Percentiles rank a stretch among this genome's conserved stretches.
phyloP scores from a whole-genome alignment of 495 filamentous ascomycete species.

The Staphylotrichum tortipilum region DNA sequence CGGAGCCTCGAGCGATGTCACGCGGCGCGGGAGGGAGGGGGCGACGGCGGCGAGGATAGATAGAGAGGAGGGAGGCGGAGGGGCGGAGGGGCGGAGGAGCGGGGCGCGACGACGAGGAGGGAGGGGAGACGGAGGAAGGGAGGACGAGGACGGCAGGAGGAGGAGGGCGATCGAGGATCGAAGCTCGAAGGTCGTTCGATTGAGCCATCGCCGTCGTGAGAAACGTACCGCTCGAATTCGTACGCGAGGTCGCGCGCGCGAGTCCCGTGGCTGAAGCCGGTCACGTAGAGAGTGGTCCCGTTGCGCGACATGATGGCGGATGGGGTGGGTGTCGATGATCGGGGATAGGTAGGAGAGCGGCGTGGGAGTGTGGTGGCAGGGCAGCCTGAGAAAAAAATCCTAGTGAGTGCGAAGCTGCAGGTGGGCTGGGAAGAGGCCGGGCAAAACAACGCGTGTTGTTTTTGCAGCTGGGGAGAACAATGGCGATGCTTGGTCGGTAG shows the following conservation, averaged over 20 bases:
- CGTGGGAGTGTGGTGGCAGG: too few relatives aligned
- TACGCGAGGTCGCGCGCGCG: constrained; percentile 99
- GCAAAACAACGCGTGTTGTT: neutral
- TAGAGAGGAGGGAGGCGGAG: constrained; percentile 20
- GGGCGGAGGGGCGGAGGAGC: too few relatives aligned
- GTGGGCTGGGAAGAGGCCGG: neutral
- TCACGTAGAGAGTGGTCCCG: constrained; percentile 91
- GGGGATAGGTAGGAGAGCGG: too few relatives aligned
- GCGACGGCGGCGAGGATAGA: constrained; percentile 21
- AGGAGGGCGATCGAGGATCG: constrained; percentile 29
- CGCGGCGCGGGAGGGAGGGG: constrained; percentile 14
- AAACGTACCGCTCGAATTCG: constrained; percentile 92
- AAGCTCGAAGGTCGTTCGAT: constrained; percentile 37
- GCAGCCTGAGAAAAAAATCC: constrained; percentile 12
- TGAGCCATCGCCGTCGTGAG: constrained; percentile 35
- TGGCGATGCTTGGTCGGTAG: constrained; percentile 1
- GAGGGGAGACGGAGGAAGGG: constrained; percentile 28
- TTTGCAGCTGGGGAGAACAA: neutral
- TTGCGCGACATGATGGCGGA: constrained; percentile 73
- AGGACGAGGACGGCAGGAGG: constrained; percentile 24
- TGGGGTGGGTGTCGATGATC: neutral
- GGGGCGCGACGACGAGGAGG: constrained; percentile 35
- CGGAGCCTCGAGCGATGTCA: constrained; percentile 20
- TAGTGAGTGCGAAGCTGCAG: neutral
- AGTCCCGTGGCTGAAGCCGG: constrained; percentile 96